Percentiles rank a stretch among this genome's conserved stretches.
Conservation (phyloP, 139 green algal species). For the Chlorella vulgaris region DNA sequence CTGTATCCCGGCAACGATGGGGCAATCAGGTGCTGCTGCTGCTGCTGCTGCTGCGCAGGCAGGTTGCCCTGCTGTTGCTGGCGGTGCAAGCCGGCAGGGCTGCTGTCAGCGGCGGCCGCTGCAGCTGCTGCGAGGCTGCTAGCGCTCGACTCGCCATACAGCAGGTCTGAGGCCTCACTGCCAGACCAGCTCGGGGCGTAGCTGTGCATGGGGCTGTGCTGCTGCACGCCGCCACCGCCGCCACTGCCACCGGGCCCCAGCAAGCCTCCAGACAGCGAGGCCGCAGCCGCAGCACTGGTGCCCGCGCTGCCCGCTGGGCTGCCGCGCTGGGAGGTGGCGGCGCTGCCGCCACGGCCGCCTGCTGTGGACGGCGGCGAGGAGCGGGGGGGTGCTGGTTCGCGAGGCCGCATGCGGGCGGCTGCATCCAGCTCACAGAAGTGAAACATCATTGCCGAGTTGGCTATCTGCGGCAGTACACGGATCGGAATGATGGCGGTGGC, state of each 20-base stretch:
- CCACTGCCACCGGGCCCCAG: neutral
- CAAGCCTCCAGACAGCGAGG: no score
- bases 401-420: constrained; percentile 44
- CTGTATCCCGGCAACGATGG: neutral
- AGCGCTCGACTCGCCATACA: neutral
- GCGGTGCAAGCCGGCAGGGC: neutral
- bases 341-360: neutral
- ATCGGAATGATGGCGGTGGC: neutral
- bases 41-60: neutral
- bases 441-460: constrained; percentile 57
- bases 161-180: constrained; percentile 17
- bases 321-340: neutral
- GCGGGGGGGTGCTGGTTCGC: neutral
- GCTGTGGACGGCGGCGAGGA: neutral
- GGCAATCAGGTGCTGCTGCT: no score
- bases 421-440: constrained; percentile 77
- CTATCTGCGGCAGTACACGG: constrained; percentile 49
- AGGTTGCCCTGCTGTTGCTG: neutral
- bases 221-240: neutral
- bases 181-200: constrained; percentile 25
- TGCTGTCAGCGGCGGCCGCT: neutral
- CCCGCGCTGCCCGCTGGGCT: constrained; percentile 1
- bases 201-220: constrained; percentile 22
- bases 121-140: constrained; percentile 1
- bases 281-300: neutral